phyloP scores from a whole-genome alignment of 2,329 filamentous ascomycete species.

The Ophiostoma ulmi region DNA sequence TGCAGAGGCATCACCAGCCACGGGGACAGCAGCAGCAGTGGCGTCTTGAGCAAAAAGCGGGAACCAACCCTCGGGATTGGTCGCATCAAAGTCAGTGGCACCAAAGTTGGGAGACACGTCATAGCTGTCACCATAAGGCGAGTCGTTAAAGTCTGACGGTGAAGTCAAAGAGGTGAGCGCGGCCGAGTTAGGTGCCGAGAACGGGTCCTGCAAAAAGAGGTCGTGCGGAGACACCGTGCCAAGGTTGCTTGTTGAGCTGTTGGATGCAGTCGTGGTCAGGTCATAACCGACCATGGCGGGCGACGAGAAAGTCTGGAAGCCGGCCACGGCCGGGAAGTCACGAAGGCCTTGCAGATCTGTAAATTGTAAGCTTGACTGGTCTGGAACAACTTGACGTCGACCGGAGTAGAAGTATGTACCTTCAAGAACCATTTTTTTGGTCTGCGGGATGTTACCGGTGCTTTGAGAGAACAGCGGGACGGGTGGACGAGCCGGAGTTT shows the following conservation, averaged over 20 bases:
- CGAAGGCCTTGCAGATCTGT: constrained; percentile 52
- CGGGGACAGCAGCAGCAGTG: constrained; percentile 13
- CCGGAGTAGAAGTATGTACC: constrained; percentile 40
- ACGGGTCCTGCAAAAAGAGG: constrained; percentile 63
- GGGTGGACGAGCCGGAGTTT: constrained; percentile 50
- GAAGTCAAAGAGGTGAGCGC: constrained; percentile 81
- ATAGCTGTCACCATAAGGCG: constrained; percentile 68
- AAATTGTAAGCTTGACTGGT: constrained; percentile 34
- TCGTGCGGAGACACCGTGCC: constrained; percentile 82
- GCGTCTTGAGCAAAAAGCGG: constrained; percentile 62
- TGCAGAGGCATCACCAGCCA: constrained; percentile 33
- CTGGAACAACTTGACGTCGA: constrained; percentile 23
- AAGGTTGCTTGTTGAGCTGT: constrained; percentile 50
- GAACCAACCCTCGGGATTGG: constrained; percentile 58
- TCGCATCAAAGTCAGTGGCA: constrained; percentile 50
- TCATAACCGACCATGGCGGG: constrained; percentile 51
- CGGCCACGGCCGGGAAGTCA: constrained; percentile 47
- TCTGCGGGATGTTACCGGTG: constrained; percentile 31
- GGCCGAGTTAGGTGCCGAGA: constrained; percentile 75
- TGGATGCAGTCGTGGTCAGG: constrained; percentile 39
- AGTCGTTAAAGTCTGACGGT: constrained; percentile 71
- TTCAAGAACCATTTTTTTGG: constrained; percentile 50
- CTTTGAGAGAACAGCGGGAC: constrained; percentile 66
- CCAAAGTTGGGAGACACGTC: constrained; percentile 75
- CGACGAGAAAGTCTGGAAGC: constrained; percentile 53